These are phyloP conservation scores for Mrakia gelida DNA, from an alignment of 768 basidiomycete genomes.

Conservation along the genomic window DNA sequence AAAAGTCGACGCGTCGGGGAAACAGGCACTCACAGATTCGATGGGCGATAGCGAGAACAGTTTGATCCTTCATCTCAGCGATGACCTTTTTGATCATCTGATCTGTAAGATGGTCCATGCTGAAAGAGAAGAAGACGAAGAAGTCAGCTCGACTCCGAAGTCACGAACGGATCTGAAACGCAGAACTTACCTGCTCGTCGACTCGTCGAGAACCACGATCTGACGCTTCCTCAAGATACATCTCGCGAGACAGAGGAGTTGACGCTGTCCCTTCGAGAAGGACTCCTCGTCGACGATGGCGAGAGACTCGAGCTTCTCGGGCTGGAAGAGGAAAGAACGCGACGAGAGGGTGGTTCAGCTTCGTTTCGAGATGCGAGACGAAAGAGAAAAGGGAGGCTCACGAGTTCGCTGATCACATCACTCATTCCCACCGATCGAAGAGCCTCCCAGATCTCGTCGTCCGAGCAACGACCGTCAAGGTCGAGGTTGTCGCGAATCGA, in stretches of 20 bases:
- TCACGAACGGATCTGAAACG: conserved; percentile 1
- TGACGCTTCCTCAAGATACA: conserved; percentile 33
- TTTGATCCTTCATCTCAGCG: conserved; percentile 27
- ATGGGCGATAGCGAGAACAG: conserved; percentile 35
- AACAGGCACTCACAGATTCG: background rate
- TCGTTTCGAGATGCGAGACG: too few species aligned
- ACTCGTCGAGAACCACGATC: conserved; percentile 35
- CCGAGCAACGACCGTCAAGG: conserved; percentile 31
- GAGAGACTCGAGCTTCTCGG: conserved; percentile 33
- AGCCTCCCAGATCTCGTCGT: conserved; percentile 36
- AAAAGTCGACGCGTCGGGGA: background rate
- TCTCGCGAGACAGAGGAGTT: conserved; percentile 36
- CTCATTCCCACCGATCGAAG: conserved; percentile 21
- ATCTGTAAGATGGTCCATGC: conserved; percentile 36
- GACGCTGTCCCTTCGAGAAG: conserved; percentile 36
- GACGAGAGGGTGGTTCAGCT: too few species aligned
- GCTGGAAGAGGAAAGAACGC: background rate
- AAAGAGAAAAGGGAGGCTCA: background rate
- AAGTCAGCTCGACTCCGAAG: background rate
- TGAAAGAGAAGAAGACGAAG: background rate
- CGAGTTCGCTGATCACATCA: conserved; percentile 4
- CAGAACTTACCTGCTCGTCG: conserved; percentile 23
- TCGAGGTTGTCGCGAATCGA: conserved; percentile 36
- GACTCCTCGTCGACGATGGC: conserved; percentile 31
- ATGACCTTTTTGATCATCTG: conserved; percentile 32